Conservation (phyloP, 805 yeast species). For the Wickerhamomyces hampshirensis region DNA sequence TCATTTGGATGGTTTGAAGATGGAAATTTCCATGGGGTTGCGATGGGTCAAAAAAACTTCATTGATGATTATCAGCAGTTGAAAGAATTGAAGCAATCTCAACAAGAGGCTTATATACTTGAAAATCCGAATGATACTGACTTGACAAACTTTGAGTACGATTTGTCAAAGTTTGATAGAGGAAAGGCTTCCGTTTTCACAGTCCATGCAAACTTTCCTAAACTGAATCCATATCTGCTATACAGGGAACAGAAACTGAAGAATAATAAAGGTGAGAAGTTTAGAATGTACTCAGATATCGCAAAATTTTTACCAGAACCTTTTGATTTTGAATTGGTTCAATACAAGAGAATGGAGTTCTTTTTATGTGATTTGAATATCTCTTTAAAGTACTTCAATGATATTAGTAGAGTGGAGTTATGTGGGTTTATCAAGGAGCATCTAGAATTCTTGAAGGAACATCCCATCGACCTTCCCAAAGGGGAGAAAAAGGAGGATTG, state of each 20-base stretch:
- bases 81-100: constrained; percentile 1
- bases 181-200: constrained; percentile 25
- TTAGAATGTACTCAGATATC: constrained; percentile 24
- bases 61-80: constrained; percentile 43
- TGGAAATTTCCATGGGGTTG: constrained; percentile 55
- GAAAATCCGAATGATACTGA: constrained; percentile 3
- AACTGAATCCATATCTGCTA: constrained; percentile 31
- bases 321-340: constrained; percentile 48
- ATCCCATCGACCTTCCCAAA: constrained; percentile 8
- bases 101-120: not conserved
- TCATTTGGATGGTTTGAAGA: constrained; percentile 26
- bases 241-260: constrained; percentile 17
- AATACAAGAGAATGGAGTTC: constrained; percentile 51
- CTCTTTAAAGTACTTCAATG: constrained; percentile 39
- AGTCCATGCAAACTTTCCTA: constrained; percentile 34
- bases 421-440: constrained; percentile 47
- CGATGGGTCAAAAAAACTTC: constrained; percentile 76
- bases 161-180: constrained; percentile 12
- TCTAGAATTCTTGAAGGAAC: constrained; percentile 32
- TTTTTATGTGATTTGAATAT: constrained; percentile 47
- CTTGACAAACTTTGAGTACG: constrained; percentile 12
- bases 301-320: constrained; percentile 27
- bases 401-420: constrained; percentile 36
- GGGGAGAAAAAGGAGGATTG: no score
- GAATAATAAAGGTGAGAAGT: constrained; percentile 15